A percentile compares a stretch with the other conserved stretches of the same genome.
Conservation (phyloP, 352 stramenopile species). For the Phytophthora nicotianae region DNA sequence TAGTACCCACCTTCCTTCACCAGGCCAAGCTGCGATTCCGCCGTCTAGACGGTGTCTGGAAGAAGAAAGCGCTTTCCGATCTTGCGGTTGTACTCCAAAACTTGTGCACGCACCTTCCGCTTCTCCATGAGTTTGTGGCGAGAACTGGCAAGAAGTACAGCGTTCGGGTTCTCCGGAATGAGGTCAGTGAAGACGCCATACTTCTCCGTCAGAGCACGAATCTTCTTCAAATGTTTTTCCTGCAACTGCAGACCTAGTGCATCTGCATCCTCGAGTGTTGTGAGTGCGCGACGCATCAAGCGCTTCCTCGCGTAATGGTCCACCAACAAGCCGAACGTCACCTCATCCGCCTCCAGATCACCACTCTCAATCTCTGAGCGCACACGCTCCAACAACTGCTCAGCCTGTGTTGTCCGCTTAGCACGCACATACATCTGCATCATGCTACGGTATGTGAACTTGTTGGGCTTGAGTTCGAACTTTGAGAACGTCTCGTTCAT, state of each 20-base stretch:
- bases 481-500: conserved; percentile 51
- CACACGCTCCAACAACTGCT: conserved; percentile 53
- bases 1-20: background rate
- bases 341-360: conserved; percentile 59
- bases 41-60: conserved; percentile 44
- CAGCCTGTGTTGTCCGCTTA: conserved; percentile 61
- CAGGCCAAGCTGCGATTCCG: background rate
- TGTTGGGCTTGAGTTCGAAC: conserved; percentile 50
- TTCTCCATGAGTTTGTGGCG: conserved; percentile 79
- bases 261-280: conserved; percentile 69
- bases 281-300: conserved; percentile 64
- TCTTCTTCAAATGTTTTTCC: conserved; percentile 76
- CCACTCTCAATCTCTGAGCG: conserved; percentile 48
- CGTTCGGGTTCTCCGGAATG: conserved; percentile 77
- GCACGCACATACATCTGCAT: conserved; percentile 85
- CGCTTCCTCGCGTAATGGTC: conserved; percentile 77
- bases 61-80: conserved; percentile 78
- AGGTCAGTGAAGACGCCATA: conserved; percentile 81
- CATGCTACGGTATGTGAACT: conserved; percentile 72
- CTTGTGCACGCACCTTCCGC: conserved; percentile 72
- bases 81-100: conserved; percentile 76
- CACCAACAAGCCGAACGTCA: conserved; percentile 72
- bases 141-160: conserved; percentile 62
- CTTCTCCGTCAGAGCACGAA: conserved; percentile 63
- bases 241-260: conserved; percentile 50